Evolutionary conservation across 441 rosid genomes (phyloP), one percentile per base, ranked within the genome.

Genomic region (Populus hybrid): DNA sequence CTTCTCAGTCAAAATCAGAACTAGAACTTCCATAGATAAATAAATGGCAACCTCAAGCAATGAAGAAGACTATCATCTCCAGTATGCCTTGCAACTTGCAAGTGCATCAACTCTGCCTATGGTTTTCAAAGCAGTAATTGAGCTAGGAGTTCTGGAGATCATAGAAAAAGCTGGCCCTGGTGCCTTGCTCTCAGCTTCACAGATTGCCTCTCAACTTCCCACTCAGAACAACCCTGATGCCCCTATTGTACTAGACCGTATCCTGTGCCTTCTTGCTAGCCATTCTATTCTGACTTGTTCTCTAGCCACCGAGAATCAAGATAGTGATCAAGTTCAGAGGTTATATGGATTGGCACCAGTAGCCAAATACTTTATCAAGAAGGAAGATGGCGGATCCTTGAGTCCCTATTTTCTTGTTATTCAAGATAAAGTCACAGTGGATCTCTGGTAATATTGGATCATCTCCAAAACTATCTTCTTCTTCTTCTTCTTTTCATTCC

Each of bases 81-180:
- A 50, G 20, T 92, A 86, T 69, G 91, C 95, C 69, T 88, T 90
- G 90, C 90, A 88, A 63, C 83, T 91, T n/a, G 84, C 83, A 0
- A 90, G 89, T 21, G 86, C 88, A n/a, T 91, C 92, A 3, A 85
- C 88, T 61, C 85, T 91, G 57, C 93, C 95, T 2, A 89, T 87
- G 93, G 89, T 81, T 71, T 89, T 92, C 72, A 91, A 88, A 71
- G 73, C 88, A 5, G 87, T 92, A 77, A 46, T 86, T 5, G 95
- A 91, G 71, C 91, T 90, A 5, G 92, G 85, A 73, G 82, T 91
- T 34, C 86, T 91, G 5, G 90, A 91, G 83, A 87, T 88, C 84
- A 87, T 91, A 69, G 80, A 82, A 28, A 82, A 78, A 75, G 79
- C 89, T 5, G 89, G 90, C 35, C 85, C 85, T 6, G 86, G 80